Evolutionary conservation across 768 basidiomycete species (phyloP).

Genomic region (Neoboletus subvelutipes): DNA sequence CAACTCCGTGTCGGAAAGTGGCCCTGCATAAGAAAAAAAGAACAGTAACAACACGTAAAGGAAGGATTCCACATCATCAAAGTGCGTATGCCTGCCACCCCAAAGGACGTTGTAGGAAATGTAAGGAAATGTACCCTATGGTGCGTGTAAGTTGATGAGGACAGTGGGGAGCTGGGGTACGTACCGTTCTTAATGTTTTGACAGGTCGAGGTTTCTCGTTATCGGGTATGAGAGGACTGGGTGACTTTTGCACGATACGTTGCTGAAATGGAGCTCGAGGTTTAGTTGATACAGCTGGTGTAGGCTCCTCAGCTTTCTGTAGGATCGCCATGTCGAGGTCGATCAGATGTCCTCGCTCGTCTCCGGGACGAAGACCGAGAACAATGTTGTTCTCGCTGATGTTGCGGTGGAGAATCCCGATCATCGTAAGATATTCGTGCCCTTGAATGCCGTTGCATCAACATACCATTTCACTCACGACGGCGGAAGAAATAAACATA

Average conservation of each 20-base stretch:
- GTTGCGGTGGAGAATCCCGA: slow-evolving; percentile 27
- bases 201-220: background rate
- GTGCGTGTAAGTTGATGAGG: background rate
- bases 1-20: background rate
- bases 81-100: slow-evolving; percentile 2
- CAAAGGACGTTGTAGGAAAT: background rate
- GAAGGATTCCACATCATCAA: slow-evolving; percentile 19
- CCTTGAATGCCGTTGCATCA: too few relatives aligned
- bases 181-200: background rate
- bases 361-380: slow-evolving; percentile 17
- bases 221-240: background rate
- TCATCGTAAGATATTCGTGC: too few relatives aligned
- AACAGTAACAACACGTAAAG: slow-evolving; percentile 16
- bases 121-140: background rate
- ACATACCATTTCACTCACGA: too few relatives aligned
- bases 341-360: slow-evolving; percentile 28
- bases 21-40: slow-evolving; percentile 6
- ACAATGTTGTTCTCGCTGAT: slow-evolving; percentile 9
- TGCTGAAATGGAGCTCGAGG: background rate
- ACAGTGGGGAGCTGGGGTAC: background rate
- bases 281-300: background rate
- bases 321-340: slow-evolving; percentile 17
- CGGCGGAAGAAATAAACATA: too few relatives aligned
- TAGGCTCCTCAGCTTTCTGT: background rate
- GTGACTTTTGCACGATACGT: too few relatives aligned